Evolutionary conservation across 306 rosid genomes (phyloP).

Genomic region (Quercus wislizeni): DNA sequence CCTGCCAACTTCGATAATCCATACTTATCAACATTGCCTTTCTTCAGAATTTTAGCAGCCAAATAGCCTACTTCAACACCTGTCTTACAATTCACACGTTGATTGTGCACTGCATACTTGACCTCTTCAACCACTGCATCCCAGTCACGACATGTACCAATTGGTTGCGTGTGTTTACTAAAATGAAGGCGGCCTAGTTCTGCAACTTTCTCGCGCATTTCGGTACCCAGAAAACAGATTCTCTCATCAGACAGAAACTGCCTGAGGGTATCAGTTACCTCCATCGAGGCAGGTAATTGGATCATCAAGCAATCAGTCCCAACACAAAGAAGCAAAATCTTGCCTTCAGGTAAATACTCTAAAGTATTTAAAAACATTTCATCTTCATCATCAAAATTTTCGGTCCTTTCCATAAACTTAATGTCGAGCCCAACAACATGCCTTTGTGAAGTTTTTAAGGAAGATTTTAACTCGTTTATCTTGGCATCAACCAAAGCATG

Average conservation of each 20-base stretch:
- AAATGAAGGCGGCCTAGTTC: too few species aligned
- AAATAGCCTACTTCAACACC: background rate
- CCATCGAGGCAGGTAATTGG: background rate
- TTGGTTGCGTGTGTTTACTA: rapidly evolving
- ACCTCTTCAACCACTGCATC: too few species aligned
- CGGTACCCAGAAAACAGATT: too few species aligned
- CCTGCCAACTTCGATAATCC: background rate
- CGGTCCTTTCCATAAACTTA: background rate
- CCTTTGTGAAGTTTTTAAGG: too few species aligned
- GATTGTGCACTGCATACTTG: too few species aligned
- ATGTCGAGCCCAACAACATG: background rate
- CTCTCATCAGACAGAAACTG: too few species aligned
- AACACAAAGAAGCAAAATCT: background rate
- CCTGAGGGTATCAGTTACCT: too few species aligned
- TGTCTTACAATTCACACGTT: background rate
- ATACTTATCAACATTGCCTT: background rate
- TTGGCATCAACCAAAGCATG: background rate
- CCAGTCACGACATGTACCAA: too few species aligned
- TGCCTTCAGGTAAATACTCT: too few species aligned
- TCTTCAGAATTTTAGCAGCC: constrained; percentile 1
- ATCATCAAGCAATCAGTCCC: constrained; percentile 5
- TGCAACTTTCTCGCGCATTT: too few species aligned
- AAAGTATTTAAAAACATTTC: too few species aligned
- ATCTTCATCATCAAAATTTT: too few species aligned
- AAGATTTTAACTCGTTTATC: background rate